Percentiles rank a stretch among this genome's conserved stretches.
Evolutionary conservation across 2,329 filamentous ascomycete species (phyloP).

Genomic region (Pleoardoris graminearum): DNA sequence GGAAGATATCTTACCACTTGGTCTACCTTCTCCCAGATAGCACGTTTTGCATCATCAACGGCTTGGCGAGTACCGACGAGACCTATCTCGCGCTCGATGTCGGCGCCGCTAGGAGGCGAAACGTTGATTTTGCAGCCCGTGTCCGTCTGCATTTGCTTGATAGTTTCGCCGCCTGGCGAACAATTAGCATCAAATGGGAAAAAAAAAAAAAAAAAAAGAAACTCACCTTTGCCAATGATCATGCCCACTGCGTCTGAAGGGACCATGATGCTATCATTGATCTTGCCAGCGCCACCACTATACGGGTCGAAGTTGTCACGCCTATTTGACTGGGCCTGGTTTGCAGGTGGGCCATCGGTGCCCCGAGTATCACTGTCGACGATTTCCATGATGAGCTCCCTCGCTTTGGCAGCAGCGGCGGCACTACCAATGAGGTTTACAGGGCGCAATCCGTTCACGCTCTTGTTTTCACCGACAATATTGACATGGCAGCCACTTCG

Average conservation of each 20-base stretch:
- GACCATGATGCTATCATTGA: slow-evolving; percentile 81
- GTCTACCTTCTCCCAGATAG: slow-evolving; percentile 91
- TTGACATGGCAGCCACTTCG: slow-evolving; percentile 93
- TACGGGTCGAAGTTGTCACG: slow-evolving; percentile 46
- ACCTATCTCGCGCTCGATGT: slow-evolving; percentile 83
- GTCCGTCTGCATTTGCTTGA: slow-evolving; percentile 86
- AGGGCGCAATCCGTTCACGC: slow-evolving; percentile 83
- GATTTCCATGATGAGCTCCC: slow-evolving; percentile 89
- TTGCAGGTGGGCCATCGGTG: slow-evolving; percentile 41
- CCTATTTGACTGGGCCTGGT: slow-evolving; percentile 27
- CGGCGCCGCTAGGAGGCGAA: slow-evolving; percentile 76
- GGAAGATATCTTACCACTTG: slow-evolving; percentile 67
- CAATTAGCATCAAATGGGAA: slow-evolving; percentile 19
- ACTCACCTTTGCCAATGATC: slow-evolving; percentile 83
- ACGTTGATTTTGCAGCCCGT: slow-evolving; percentile 96
- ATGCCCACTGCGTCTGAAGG: slow-evolving; percentile 92
- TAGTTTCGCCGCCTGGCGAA: slow-evolving; percentile 74
- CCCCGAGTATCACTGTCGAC: slow-evolving; percentile 82
- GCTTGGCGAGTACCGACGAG: slow-evolving; percentile 77
- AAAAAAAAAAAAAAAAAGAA: not conserved
- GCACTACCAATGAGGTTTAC: slow-evolving; percentile 86
- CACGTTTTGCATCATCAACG: slow-evolving; percentile 78
- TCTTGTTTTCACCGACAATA: slow-evolving; percentile 91
- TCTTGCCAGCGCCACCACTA: slow-evolving; percentile 59
- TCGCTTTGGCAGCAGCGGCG: slow-evolving; percentile 74